These are phyloP conservation scores for Abrus precatorius DNA, from an alignment of 306 rosid genomes.

Conservation along the genomic window DNA sequence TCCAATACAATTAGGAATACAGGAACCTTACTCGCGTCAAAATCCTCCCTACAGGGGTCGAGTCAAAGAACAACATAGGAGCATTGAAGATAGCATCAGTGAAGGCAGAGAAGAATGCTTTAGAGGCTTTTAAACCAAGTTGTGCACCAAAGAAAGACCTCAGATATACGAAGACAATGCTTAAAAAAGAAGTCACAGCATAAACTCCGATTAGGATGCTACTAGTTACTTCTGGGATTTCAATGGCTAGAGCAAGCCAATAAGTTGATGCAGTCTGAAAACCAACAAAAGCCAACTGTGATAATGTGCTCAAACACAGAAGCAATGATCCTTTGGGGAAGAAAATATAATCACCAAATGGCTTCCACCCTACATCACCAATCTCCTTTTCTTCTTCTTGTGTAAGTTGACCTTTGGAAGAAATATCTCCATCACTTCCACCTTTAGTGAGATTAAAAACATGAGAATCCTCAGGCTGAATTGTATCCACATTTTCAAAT, in stretches of 20 bases:
- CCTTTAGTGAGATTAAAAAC: conserved; percentile 33
- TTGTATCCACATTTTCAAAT: conserved; percentile 17
- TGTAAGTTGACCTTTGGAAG: conserved; percentile 53
- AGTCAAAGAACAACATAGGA: conserved; percentile 75
- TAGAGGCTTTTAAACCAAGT: conserved; percentile 65
- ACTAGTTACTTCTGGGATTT: conserved; percentile 54
- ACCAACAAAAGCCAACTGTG: conserved; percentile 49
- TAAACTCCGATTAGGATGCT: conserved; percentile 59
- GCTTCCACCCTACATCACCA: conserved; percentile 72
- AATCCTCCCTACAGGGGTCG: conserved; percentile 70
- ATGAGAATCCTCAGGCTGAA: conserved; percentile 41
- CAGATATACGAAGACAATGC: conserved; percentile 51
- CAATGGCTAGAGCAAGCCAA: conserved; percentile 72
- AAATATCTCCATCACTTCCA: conserved; percentile 39
- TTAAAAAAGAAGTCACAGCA: conserved; percentile 52
- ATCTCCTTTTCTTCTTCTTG: conserved; percentile 68
- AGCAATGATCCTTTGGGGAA: conserved; percentile 54
- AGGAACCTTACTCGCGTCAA: conserved; percentile 62
- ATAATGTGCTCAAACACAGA: conserved; percentile 34
- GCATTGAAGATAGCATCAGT: conserved; percentile 65
- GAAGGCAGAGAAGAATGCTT: conserved; percentile 62
- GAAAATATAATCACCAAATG: conserved; percentile 61
- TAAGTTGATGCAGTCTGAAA: conserved; percentile 62
- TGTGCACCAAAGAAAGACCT: conserved; percentile 46
- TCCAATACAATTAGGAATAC: background rate